Conservation (phyloP, 148 eudicot species). For the Vaccinium darrowii region DNA sequence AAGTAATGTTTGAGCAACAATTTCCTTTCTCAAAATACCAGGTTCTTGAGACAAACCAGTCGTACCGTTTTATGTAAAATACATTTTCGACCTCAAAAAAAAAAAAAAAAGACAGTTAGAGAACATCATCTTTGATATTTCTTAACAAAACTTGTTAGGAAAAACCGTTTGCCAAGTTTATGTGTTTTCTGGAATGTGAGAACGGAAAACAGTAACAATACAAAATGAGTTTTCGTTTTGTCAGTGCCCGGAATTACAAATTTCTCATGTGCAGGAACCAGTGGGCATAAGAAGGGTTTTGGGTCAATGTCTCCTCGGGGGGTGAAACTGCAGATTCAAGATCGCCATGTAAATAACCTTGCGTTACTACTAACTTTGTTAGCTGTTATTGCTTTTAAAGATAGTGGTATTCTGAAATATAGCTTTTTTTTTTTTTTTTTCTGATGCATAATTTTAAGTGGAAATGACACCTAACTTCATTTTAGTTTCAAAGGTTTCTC, state of each 20-base stretch:
- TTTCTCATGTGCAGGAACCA: conserved; percentile 8
- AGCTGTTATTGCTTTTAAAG: neutral
- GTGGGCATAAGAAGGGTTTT: neutral
- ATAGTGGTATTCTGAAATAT: neutral
- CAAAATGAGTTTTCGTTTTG: neutral
- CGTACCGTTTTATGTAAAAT: too few species aligned
- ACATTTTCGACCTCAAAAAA: too few species aligned
- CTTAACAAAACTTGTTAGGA: neutral
- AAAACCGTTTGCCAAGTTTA: neutral
- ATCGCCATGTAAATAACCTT: conserved; percentile 47
- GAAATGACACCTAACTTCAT: conserved; percentile 2
- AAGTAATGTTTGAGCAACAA: neutral
- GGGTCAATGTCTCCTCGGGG: conserved; percentile 53
- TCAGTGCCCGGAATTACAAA: neutral
- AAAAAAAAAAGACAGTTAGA: neutral
- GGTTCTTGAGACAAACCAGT: neutral
- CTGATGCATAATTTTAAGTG: neutral
- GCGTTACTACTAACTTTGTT: neutral
- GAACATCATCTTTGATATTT: neutral
- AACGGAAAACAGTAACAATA: neutral
- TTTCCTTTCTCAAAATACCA: neutral
- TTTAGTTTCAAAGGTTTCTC: neutral
- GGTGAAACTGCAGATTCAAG: conserved; percentile 57
- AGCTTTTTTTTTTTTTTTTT: neutral
- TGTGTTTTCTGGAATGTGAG: neutral